Evolutionary conservation across 2,329 filamentous ascomycete genomes (phyloP).

Genomic region (Ophiostoma triangulosporum): DNA sequence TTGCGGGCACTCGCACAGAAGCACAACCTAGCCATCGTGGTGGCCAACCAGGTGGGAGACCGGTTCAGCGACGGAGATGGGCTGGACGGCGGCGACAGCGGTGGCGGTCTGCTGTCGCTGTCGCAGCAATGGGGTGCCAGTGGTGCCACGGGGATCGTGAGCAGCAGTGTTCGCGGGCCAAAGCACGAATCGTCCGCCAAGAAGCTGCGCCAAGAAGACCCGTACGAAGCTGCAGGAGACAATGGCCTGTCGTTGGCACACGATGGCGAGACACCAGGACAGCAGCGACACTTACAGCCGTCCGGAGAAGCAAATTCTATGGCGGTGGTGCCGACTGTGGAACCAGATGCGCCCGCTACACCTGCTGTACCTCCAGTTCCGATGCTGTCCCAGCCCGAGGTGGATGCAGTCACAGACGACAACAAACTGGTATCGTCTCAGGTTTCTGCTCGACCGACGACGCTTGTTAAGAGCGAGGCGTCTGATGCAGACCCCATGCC

Average conservation of each 20-base stretch:
- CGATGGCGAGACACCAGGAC: background rate
- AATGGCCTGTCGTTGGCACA: background rate
- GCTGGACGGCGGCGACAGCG: background rate
- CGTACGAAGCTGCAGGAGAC: background rate
- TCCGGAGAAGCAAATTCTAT: background rate
- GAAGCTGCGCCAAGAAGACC: constrained; percentile 3
- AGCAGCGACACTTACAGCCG: background rate
- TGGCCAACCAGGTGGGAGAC: constrained; percentile 92
- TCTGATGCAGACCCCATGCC: background rate
- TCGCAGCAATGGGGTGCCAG: constrained; percentile 3
- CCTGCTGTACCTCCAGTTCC: background rate
- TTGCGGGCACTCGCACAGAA: constrained; percentile 63
- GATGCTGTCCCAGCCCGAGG: background rate
- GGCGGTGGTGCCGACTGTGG: background rate
- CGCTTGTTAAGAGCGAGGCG: background rate
- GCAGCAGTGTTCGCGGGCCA: background rate
- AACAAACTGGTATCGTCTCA: background rate
- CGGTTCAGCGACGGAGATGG: constrained; percentile 42
- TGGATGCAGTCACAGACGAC: background rate
- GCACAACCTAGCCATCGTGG: constrained; percentile 69
- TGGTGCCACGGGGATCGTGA: background rate
- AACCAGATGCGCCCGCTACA: background rate
- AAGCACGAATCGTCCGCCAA: constrained; percentile 10
- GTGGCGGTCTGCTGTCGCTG: constrained; percentile 1
- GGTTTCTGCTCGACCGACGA: background rate